Evolutionary conservation across 805 yeast genomes (phyloP).

Genomic region (Groenewaldozyma salmanticensis): DNA sequence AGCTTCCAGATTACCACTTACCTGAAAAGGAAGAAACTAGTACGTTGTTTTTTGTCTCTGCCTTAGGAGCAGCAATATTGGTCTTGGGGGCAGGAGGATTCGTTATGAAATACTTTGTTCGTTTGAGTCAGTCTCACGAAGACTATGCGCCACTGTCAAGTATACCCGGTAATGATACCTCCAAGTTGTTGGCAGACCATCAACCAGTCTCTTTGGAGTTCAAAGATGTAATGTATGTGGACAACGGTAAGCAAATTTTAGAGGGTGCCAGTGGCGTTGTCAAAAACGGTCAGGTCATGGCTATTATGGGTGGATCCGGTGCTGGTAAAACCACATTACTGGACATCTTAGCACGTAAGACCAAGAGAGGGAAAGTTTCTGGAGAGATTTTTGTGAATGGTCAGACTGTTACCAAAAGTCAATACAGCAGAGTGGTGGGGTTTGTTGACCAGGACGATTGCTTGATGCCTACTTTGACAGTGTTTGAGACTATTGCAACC

Average conservation of each 20-base stretch:
- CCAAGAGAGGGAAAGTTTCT: constrained; percentile 58
- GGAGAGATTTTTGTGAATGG: constrained; percentile 81
- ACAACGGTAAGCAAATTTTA: constrained; percentile 43
- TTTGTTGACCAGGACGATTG: constrained; percentile 96
- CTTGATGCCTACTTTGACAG: constrained; percentile 85
- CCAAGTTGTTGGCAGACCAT: constrained; percentile 43
- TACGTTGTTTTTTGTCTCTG: constrained; percentile 15
- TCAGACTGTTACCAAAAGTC: constrained; percentile 25
- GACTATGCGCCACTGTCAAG: neutral
- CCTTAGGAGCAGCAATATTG: constrained; percentile 16
- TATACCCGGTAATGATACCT: constrained; percentile 27
- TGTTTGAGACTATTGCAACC: constrained; percentile 87
- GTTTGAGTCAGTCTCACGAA: constrained; percentile 9
- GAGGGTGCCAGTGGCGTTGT: constrained; percentile 63
- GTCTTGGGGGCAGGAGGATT: constrained; percentile 12
- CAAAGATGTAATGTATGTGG: constrained; percentile 58
- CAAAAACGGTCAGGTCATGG: constrained; percentile 80
- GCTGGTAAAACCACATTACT: constrained; percentile 94
- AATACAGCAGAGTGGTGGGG: constrained; percentile 65
- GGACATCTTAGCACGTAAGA: constrained; percentile 84
- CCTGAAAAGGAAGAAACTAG: constrained; percentile 40
- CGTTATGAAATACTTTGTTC: constrained; percentile 13
- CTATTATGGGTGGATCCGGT: constrained; percentile 98
- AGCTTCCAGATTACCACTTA: constrained; percentile 78
- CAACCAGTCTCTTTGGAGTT: constrained; percentile 69